phyloP scores from a whole-genome alignment of 768 basidiomycete genomes.

The Serpula lacrymans region DNA sequence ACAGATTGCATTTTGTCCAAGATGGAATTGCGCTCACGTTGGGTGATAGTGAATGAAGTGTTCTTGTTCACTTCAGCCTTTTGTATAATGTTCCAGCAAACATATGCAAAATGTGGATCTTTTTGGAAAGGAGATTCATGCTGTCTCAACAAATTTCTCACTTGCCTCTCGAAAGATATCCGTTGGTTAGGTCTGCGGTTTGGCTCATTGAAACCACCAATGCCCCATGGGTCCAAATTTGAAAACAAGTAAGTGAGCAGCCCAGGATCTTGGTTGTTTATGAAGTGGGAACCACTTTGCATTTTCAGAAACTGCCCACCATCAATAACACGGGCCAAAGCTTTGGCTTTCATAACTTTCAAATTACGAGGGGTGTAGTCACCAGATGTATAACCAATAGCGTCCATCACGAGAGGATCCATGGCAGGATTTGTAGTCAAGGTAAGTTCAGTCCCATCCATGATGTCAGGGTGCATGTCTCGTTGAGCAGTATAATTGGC shows the following conservation, averaged over 20 bases:
- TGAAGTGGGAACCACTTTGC: not conserved
- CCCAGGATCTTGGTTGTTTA: constrained; percentile 1
- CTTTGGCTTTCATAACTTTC: constrained; percentile 6
- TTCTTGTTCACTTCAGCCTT: not conserved
- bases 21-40: no score
- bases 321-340: not conserved
- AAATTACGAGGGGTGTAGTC: constrained; percentile 11
- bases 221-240: constrained; percentile 12
- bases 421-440: no score
- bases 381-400: not conserved
- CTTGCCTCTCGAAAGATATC: no score
- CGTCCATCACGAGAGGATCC: constrained; percentile 2
- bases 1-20: no score
- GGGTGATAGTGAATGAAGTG: no score
- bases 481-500: not conserved
- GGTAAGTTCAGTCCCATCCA: no score
- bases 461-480: no score
- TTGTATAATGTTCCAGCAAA: constrained; percentile 7
- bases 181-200: not conserved
- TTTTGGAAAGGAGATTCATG: constrained; percentile 4
- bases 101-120: constrained; percentile 12
- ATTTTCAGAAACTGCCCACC: not conserved
- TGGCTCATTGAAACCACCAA: constrained; percentile 9
- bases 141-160: not conserved
- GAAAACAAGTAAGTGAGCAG: constrained; percentile 10